Evolutionary conservation across 2,329 filamentous ascomycete genomes (phyloP).

Genomic region (Pseudopithomyces maydicus): DNA sequence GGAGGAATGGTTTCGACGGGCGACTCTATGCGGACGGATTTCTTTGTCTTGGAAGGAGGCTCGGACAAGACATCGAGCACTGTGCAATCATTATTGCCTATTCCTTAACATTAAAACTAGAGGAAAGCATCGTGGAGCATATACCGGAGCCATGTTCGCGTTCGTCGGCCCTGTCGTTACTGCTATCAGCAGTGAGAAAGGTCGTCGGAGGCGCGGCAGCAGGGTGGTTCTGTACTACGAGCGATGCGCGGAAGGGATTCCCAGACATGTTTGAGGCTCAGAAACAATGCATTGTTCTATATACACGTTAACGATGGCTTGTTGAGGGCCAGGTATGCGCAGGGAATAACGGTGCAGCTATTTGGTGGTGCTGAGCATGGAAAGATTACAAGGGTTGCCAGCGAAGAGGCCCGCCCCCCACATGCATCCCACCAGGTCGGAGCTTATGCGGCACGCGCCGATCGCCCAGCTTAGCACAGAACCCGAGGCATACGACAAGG

Average conservation of each 20-base stretch:
- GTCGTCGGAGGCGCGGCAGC: constrained; percentile 29
- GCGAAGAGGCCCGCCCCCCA: constrained; percentile 16
- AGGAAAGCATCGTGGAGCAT: constrained; percentile 16
- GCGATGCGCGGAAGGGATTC: constrained; percentile 46
- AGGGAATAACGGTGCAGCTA: constrained; percentile 8
- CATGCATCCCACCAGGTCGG: constrained; percentile 4
- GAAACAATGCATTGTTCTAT: constrained; percentile 47
- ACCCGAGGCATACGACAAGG: constrained; percentile 2
- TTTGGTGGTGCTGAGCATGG: constrained; percentile 14
- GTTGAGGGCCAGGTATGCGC: constrained; percentile 1
- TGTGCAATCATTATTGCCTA: constrained; percentile 42
- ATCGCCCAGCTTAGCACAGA: constrained; percentile 4
- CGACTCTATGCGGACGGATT: constrained; percentile 61
- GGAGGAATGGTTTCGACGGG: constrained; percentile 44
- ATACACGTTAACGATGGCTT: constrained; percentile 34
- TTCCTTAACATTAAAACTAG: constrained; percentile 24
- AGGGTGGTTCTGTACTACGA: constrained; percentile 28
- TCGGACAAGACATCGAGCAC: constrained; percentile 30
- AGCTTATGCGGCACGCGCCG: constrained; percentile 10
- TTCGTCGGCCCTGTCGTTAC: constrained; percentile 22
- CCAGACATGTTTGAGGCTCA: constrained; percentile 44
- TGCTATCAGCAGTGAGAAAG: constrained; percentile 31
- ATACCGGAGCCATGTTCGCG: constrained; percentile 38
- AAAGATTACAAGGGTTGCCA: constrained; percentile 15
- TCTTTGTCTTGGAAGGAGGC: constrained; percentile 56